Evolutionary conservation across 108 stramenopile genomes (phyloP).

Genomic region (Nitzschia putrida): DNA sequence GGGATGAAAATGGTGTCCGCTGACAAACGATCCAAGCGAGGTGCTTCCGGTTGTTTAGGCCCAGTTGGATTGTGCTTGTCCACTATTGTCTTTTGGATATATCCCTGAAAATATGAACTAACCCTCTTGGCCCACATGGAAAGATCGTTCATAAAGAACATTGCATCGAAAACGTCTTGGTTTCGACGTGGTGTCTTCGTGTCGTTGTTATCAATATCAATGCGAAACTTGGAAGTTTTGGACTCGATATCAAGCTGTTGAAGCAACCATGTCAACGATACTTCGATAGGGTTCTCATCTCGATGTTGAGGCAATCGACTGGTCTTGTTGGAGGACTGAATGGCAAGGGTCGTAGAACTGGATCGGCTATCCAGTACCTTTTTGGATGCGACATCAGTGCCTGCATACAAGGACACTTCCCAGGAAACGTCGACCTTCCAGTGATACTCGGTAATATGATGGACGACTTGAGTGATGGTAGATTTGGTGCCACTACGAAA

Average conservation of each 20-base stretch:
- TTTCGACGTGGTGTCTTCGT: slow-evolving; percentile 71
- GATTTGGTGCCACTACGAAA: slow-evolving; percentile 17
- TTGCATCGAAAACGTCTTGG: slow-evolving; percentile 47
- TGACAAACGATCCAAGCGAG: slow-evolving; percentile 1
- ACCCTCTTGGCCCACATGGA: slow-evolving; percentile 37
- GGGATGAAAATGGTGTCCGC: slow-evolving; percentile 55
- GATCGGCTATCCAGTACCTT: slow-evolving; percentile 39
- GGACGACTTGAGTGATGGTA: slow-evolving; percentile 30
- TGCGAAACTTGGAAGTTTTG: slow-evolving; percentile 41
- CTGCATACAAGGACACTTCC: slow-evolving; percentile 47
- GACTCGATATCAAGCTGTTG: slow-evolving; percentile 44
- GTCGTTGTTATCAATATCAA: slow-evolving; percentile 37
- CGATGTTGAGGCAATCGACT: slow-evolving; percentile 23
- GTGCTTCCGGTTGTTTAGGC: background rate
- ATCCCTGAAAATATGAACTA: background rate
- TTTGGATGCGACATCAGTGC: slow-evolving; percentile 38
- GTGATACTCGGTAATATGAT: slow-evolving; percentile 54
- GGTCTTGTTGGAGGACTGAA: slow-evolving; percentile 37
- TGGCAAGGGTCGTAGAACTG: slow-evolving; percentile 41
- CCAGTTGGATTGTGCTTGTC: slow-evolving; percentile 33
- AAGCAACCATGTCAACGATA: slow-evolving; percentile 68
- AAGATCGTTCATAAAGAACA: slow-evolving; percentile 41
- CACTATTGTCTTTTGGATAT: slow-evolving; percentile 5
- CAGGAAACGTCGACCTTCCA: slow-evolving; percentile 43
- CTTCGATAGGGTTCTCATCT: slow-evolving; percentile 40